Percentiles rank a stretch among this genome's conserved stretches.
Evolutionary conservation across 208 protist genomes (phyloP).

Genomic region (Acanthamoeba quina): DNA sequence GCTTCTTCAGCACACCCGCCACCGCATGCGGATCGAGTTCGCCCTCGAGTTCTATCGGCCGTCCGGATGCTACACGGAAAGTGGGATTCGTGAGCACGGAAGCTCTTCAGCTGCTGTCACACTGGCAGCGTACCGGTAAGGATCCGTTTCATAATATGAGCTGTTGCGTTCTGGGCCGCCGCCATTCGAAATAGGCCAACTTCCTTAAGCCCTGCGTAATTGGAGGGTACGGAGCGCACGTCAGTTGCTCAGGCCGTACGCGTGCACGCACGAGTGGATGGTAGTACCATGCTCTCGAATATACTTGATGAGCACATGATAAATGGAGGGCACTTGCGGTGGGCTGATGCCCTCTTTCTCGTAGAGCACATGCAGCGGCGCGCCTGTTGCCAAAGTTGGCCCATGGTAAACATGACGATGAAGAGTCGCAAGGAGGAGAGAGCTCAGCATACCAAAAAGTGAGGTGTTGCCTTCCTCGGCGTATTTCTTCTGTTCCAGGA

Average conservation of each 20-base stretch:
- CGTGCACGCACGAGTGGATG: neutral
- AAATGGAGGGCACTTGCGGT: conserved; percentile 16
- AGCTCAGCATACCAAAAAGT: neutral
- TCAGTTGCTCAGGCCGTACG: neutral
- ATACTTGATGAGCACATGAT: conserved; percentile 23
- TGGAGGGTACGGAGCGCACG: neutral
- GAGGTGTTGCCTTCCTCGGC: conserved; percentile 18
- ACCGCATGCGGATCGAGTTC: conserved; percentile 32
- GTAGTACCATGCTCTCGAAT: neutral
- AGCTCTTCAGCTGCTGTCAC: neutral
- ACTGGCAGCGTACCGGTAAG: neutral
- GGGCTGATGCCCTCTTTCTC: conserved; percentile 44
- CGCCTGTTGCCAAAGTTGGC: neutral
- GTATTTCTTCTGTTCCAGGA: conserved; percentile 50
- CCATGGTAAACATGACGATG: neutral
- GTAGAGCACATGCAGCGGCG: conserved; percentile 18
- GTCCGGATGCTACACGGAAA: neutral
- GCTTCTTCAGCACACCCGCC: conserved; percentile 58
- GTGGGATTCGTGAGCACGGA: neutral
- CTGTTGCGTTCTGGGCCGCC: neutral
- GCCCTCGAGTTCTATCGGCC: conserved; percentile 41
- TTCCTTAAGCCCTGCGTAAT: conserved; percentile 14
- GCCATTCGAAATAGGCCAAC: conserved; percentile 67
- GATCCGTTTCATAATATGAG: conserved; percentile 31
- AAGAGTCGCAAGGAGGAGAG: neutral